These are phyloP conservation scores for Colletotrichum lini DNA, from an alignment of 2,329 filamentous ascomycete genomes.

Conservation along the genomic window DNA sequence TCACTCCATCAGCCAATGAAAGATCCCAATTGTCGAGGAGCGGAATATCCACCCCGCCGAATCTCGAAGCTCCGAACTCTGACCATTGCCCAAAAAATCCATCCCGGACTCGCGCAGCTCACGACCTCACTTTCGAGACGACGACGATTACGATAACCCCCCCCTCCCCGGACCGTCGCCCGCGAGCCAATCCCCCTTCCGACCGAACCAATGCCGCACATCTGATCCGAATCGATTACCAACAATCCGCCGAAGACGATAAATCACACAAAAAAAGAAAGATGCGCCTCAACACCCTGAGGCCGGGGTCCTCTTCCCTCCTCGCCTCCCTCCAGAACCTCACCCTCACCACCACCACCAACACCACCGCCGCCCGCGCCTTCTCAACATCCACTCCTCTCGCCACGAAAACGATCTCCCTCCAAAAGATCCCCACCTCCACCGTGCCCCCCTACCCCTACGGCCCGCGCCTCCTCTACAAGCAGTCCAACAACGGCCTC, in stretches of 20 bases:
- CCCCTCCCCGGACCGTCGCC: not conserved
- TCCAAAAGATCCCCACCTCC: constrained; percentile 61
- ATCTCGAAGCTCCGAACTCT: constrained; percentile 26
- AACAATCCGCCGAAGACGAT: constrained; percentile 52
- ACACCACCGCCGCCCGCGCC: constrained; percentile 23
- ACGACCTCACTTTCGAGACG: constrained; percentile 4
- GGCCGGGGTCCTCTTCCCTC: constrained; percentile 27
- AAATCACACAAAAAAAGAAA: not conserved
- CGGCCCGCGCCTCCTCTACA: constrained; percentile 79
- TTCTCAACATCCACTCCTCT: constrained; percentile 56
- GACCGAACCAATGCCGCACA: not conserved
- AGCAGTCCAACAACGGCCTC: constrained; percentile 83
- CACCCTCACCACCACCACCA: constrained; percentile 5
- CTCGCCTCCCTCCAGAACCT: constrained; percentile 27
- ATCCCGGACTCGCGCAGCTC: constrained; percentile 13
- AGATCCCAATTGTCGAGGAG: not conserved
- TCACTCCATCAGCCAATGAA: not conserved
- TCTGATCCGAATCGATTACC: constrained; percentile 45
- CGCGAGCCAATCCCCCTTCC: not conserved
- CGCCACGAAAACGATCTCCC: constrained; percentile 58
- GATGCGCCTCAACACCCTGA: constrained; percentile 23
- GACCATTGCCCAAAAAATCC: constrained; percentile 27
- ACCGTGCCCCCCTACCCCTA: constrained; percentile 80
- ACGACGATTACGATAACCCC: constrained; percentile 2
- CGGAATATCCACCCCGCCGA: constrained; percentile 31